Base-by-base conservation (phyloP, 176 grass and related monocot species). In the Triticum monococcum region DNA sequence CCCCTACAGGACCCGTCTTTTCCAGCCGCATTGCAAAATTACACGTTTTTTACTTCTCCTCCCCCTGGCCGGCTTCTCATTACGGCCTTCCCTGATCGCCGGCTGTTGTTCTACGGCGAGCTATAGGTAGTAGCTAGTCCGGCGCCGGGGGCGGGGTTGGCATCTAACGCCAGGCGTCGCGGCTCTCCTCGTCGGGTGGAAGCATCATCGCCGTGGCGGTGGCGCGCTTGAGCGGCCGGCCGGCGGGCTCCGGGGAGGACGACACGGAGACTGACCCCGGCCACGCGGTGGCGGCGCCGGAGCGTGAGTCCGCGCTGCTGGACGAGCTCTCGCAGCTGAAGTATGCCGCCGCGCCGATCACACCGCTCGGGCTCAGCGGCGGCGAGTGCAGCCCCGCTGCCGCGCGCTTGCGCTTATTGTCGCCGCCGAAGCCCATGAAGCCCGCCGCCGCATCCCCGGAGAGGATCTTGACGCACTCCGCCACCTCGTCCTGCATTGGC, bases 261-360 rank as follows among this genome's bases (percentile, higher is more conserved):
- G 91, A 79, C 59, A 77, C 88, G 40, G 80, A 84, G 50, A 36
- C 37, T 18, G 54, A 43, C 16, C 46, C n/a, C 23, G 73, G 24
- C 86, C 77, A 85, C 5, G 84, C 62, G 0, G 52, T 7, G 52
- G 14, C 72, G 1, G 24, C 81, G n/a, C 17, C 33, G 12, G 31
- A 48, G 23, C 82, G 83, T 46, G 83, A 87, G 57, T 88, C 93
- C 31, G 32, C 12, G 52, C 84, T 86, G 84, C 83, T 85, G 38
- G 72, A 86, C 22, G 92, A 96, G 79, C 81, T 92, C 32, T 91
- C 94, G 57, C 89, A 78, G 60, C 97, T 90, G 83, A 98, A 96
- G 87, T 89, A 91, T 22, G 81, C 87, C 61, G 81, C 83, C 63
- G 86, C 81, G 72, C 85, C 77, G 33, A 99, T 81, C 32, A 96